These are phyloP conservation scores for Solanum sejunctum DNA, from an alignment of 257 asterid species.

Conservation along the genomic window DNA sequence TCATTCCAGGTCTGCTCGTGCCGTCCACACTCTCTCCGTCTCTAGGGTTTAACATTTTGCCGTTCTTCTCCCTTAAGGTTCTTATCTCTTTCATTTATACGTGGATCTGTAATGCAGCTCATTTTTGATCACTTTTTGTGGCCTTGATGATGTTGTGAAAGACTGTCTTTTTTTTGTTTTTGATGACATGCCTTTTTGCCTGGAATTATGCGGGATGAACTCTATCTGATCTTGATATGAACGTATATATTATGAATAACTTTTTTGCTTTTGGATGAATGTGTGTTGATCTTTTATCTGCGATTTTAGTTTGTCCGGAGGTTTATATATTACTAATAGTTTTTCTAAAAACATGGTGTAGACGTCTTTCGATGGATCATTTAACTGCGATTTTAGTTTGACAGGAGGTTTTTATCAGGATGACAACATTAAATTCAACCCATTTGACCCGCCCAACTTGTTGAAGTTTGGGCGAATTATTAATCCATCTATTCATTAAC, in stretches of 20 bases:
- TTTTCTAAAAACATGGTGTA: not conserved
- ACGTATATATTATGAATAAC: not conserved
- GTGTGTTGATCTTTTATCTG: no score
- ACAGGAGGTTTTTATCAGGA: not conserved
- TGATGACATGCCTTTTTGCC: not conserved
- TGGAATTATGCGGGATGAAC: not conserved
- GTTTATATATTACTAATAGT: not conserved
- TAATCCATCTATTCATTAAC: no score
- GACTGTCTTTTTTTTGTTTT: not conserved
- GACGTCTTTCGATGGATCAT: not conserved
- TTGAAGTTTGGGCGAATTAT: no score
- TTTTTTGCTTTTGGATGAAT: not conserved
- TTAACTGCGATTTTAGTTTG: not conserved
- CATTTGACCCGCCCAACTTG: no score
- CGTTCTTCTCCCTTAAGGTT: not conserved
- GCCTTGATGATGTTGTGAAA: not conserved
- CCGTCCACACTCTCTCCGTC: slow-evolving; percentile 14
- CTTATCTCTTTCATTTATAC: not conserved
- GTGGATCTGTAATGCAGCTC: not conserved
- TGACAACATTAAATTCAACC: no score
- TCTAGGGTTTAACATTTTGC: slow-evolving; percentile 16
- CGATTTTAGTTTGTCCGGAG: no score
- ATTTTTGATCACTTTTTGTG: not conserved
- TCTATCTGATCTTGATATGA: not conserved
- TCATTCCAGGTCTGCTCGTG: slow-evolving; percentile 2